phyloP scores from a whole-genome alignment of 2,329 filamentous ascomycete species.

The Tolypocladium endophyticum region DNA sequence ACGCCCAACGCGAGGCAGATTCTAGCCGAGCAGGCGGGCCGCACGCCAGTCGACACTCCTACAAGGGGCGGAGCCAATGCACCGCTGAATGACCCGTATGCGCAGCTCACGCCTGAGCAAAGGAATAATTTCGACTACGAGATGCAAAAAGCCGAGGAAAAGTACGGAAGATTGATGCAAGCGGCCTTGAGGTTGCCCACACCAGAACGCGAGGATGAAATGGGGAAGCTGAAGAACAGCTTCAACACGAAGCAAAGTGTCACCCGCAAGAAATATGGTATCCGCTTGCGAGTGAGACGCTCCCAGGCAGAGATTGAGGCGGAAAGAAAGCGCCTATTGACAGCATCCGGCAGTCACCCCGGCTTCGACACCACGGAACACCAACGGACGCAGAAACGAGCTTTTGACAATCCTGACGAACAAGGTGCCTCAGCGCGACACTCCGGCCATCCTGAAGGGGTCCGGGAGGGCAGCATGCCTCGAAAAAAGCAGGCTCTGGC shows the following conservation, averaged over 20 bases:
- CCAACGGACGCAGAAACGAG: not conserved
- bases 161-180: slow-evolving; percentile 30
- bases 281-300: slow-evolving; percentile 38
- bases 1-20: not conserved
- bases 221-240: slow-evolving; percentile 37
- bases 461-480: not conserved
- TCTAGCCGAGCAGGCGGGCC: not conserved
- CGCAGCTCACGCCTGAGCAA: slow-evolving; percentile 26
- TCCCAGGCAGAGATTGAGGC: slow-evolving; percentile 34
- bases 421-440: not conserved
- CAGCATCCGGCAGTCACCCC: not conserved
- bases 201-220: slow-evolving; percentile 16
- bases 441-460: not conserved
- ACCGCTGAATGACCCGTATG: slow-evolving; percentile 29
- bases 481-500: not conserved
- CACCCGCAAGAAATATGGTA: slow-evolving; percentile 49
- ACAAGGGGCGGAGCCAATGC: slow-evolving; percentile 2
- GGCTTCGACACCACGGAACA: not conserved
- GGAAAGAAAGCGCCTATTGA: slow-evolving; percentile 27
- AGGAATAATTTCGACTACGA: slow-evolving; percentile 13
- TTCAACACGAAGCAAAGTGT: slow-evolving; percentile 45
- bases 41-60: not conserved
- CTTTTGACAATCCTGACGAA: not conserved
- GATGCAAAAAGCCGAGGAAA: slow-evolving; percentile 18
- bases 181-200: slow-evolving; percentile 28